Conservation (phyloP, 108 stramenopile species). For the Nitzschia sp. region DNA sequence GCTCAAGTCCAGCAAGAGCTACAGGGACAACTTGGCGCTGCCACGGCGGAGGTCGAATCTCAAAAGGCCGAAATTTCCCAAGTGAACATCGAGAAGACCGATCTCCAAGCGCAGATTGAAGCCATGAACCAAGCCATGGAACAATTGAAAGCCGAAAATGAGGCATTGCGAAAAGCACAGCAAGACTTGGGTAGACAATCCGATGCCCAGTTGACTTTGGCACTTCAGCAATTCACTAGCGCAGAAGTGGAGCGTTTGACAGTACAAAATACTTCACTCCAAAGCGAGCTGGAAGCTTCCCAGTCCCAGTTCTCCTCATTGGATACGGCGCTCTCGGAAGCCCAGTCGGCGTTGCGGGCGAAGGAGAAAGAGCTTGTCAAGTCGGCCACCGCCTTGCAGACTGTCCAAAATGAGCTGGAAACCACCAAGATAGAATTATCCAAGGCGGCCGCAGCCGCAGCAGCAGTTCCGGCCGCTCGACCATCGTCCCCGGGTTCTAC, state of each 20-base stretch:
- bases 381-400: neutral
- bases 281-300: neutral
- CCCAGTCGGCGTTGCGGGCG: neutral
- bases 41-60: neutral
- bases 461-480: neutral
- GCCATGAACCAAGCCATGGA: constrained; percentile 3
- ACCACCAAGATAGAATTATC: neutral
- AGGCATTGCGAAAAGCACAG: neutral
- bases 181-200: neutral
- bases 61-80: neutral
- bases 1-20: neutral
- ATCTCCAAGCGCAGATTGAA: neutral
- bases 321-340: constrained; percentile 5
- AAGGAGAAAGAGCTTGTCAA: constrained; percentile 6
- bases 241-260: constrained; percentile 4
- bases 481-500: constrained; percentile 22
- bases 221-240: neutral
- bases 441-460: neutral
- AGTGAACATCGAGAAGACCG: neutral
- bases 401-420: neutral
- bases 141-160: constrained; percentile 3
- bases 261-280: neutral
- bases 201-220: neutral
- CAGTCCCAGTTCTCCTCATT: neutral
- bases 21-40: neutral